Base-by-base conservation (phyloP, 2,329 filamentous ascomycete species). In the Pseudogymnoascus sp. region DNA sequence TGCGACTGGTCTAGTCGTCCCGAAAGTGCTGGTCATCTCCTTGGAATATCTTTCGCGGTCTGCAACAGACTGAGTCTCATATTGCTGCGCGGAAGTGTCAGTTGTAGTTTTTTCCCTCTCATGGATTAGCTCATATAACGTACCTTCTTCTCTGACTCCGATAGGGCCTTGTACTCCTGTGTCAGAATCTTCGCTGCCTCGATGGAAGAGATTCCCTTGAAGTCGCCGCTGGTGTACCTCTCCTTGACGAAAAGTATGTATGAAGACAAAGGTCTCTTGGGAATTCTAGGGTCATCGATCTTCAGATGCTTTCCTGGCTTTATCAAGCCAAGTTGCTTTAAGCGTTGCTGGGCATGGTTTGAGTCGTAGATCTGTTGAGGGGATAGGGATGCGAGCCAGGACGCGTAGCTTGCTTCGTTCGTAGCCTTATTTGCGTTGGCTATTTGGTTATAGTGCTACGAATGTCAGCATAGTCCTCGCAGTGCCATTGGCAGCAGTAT, bases 301-400 rank as follows among this genome's bases (percentile, higher is more conserved):
- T 66, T 50, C 69, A 69, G 2, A 67, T 40, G 10, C 63, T 67
- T 56, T 62, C 67, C 40, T 67, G 10, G 2, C 13, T 10, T 33
- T 23, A 29, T 35, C 60, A 33, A 26, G n/a, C 35, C 40, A 68
- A 60, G 62, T 23, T 38, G 64, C 33, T 63, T 67, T 33, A 74
- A 63, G 19, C 31, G 40, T 29, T 40, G 64, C 38, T 87, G 83
- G 10, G 87, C 87, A 10, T 67, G 70, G 71, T 89, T 89, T 63
- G 87, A 86, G 2, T 77, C 64, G 53, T 75, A 76, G 68, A 89
- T 88, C 69, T 87, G 72, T 4, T 82, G 75, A 9, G 83, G 80
- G 1, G 82, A 83, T 69, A 86, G 74, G 2, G 72, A 74, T 33
- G 79, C 72, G 19, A 89, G 72, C 83, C 83, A 89, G 64, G 77